Base-by-base conservation (phyloP, 768 basidiomycete species). In the Suillus lakei region DNA sequence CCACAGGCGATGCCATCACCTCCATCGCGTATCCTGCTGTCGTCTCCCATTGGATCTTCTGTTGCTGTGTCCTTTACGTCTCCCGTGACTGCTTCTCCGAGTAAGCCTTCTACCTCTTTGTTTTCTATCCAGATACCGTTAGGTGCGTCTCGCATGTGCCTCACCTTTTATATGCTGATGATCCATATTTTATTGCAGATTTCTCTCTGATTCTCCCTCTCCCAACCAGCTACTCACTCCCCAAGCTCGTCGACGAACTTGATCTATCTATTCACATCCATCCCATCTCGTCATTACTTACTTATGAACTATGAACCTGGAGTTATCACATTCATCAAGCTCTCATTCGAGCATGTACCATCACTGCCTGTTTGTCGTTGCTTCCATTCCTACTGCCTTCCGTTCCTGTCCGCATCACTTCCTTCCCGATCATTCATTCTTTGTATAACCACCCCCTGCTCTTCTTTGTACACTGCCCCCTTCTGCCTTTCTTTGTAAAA, bases 1-100 rank as follows among this genome's bases (percentile, higher is more conserved):
- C 77, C 83, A 32, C 79, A 80, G 60, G 70, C 72, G 44, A 77
- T 76, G 5, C 73, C 78, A 23, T 55, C 73, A 15, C 70, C 73
- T 21, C 75, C 75, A 12, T 69, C 74, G 1, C 74, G 73, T 26
- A 72, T 76, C 53, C 76, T 71, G 1, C 64, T 74, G 60, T 75
- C 73, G 18, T 73, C 73, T 0, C 74, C 76, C 16, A 18, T 53
- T 18, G 32, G 51, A 59, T 61, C 67, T 2, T 63, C 70, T 61
- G 36, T 38, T 38, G 9, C 36, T 10, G 36, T 38, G 12, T 38
- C 36, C 32, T 8, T 34, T 8, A 15, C 66, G 16, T 65, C 74
- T 62, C 53, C 58, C 26, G 18, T 3, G 18, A 69, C 65, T 55
- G 10, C 69, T 43, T 34, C 70, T 10, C 12, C 66, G 4, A 61